Evolutionary conservation across 441 rosid species (phyloP).

Genomic region (Populus trichocarpa): DNA sequence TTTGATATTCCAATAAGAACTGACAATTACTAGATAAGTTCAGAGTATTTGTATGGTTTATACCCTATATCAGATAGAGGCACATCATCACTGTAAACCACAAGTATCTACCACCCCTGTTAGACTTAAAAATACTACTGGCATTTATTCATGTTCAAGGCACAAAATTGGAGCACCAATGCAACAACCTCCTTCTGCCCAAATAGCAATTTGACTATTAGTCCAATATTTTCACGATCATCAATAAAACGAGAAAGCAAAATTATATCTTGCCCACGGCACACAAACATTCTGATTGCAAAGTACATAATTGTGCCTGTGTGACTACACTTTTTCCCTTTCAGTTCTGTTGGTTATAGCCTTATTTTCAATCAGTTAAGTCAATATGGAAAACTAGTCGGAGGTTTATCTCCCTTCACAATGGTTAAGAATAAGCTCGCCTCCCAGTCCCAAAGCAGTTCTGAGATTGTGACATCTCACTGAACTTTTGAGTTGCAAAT

Average conservation of each 20-base stretch:
- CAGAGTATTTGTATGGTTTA: background rate
- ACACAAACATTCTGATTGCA: background rate
- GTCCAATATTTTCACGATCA: background rate
- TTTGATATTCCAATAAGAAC: background rate
- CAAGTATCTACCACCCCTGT: background rate
- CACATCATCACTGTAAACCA: background rate
- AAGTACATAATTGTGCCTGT: background rate
- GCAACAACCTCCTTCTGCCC: background rate
- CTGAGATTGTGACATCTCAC: background rate
- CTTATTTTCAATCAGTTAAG: background rate
- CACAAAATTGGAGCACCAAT: background rate
- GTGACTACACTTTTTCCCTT: background rate
- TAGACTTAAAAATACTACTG: background rate
- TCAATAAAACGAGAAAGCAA: background rate
- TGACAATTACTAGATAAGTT: too few species aligned
- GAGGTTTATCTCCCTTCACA: background rate
- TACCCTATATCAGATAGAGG: background rate
- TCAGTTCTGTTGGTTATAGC: background rate
- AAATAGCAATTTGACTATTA: background rate
- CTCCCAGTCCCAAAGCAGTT: background rate
- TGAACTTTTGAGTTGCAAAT: background rate
- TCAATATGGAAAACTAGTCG: background rate
- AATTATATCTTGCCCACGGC: background rate
- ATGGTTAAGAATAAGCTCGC: background rate
- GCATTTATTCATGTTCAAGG: background rate